Evolutionary conservation across 225 moss, liverwort and hornwort genomes (phyloP).

Genomic region (Polytrichum commune): DNA sequence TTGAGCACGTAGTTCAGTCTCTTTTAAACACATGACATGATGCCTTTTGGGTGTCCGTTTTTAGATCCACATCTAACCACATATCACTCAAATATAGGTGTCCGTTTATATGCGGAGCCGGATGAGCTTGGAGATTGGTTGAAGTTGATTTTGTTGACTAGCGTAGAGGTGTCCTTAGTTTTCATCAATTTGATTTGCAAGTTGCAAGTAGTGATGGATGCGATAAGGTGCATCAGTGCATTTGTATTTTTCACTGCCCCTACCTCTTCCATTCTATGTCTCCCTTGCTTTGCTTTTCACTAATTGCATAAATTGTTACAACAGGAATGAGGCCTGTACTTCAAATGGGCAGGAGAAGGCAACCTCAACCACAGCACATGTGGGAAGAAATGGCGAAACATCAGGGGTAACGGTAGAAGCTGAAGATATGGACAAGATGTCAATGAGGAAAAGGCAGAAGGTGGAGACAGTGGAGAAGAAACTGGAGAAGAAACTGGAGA

Average conservation of each 20-base stretch:
- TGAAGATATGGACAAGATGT: conserved; percentile 13
- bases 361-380: conserved; percentile 16
- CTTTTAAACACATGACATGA: no score
- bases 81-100: no score
- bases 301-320: not conserved
- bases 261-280: not conserved
- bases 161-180: not conserved
- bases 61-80: no score
- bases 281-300: not conserved
- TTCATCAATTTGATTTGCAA: not conserved
- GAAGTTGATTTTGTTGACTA: no score
- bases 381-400: conserved; percentile 20
- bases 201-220: not conserved
- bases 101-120: no score
- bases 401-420: conserved; percentile 16
- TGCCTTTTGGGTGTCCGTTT: no score
- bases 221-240: not conserved
- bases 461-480: conserved; percentile 23
- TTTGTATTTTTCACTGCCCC: not conserved
- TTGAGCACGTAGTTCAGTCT: no score
- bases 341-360: conserved; percentile 30
- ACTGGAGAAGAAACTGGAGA: not conserved
- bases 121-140: no score
- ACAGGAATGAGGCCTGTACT: conserved; percentile 32
- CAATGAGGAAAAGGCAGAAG: conserved; percentile 51